Percentiles rank a stretch among this genome's conserved stretches.
These are phyloP conservation scores for Carex cristatella DNA, from an alignment of 176 grass and related monocot species.

Conservation along the genomic window DNA sequence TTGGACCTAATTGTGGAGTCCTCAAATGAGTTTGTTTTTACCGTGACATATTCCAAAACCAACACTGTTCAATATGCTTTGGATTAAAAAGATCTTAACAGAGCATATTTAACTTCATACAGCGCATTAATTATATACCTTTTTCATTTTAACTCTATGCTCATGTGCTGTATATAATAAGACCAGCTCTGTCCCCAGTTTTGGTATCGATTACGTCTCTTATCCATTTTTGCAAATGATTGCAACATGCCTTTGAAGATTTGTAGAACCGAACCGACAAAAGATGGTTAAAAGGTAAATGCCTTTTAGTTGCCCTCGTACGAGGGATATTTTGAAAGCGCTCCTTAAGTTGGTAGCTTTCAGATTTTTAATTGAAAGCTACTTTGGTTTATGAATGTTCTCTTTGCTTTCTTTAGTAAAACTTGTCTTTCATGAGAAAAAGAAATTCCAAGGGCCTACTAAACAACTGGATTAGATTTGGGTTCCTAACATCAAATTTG, in stretches of 20 bases:
- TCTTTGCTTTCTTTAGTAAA: neutral
- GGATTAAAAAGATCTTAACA: too few species aligned
- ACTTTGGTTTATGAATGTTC: neutral
- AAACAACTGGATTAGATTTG: neutral
- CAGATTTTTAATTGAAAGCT: neutral
- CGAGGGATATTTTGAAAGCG: constrained; percentile 1
- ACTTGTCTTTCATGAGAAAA: neutral
- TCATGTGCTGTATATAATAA: too few species aligned
- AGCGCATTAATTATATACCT: too few species aligned
- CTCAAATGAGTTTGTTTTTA: neutral
- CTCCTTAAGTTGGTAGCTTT: neutral
- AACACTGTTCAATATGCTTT: too few species aligned
- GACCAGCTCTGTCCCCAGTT: too few species aligned
- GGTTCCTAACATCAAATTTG: neutral
- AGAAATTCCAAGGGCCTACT: neutral
- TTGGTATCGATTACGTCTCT: neutral
- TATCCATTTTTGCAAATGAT: neutral
- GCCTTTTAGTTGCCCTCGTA: constrained; percentile 1
- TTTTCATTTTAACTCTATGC: too few species aligned
- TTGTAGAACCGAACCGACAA: neutral
- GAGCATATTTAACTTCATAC: too few species aligned
- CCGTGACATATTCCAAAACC: neutral
- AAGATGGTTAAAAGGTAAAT: neutral
- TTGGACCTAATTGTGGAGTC: neutral
- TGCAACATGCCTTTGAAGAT: neutral